A percentile compares a stretch with the other conserved stretches of the same genome.
Evolutionary conservation across 2,329 filamentous ascomycete species (phyloP).

Genomic region (Ceratocystis eucalypticola): DNA sequence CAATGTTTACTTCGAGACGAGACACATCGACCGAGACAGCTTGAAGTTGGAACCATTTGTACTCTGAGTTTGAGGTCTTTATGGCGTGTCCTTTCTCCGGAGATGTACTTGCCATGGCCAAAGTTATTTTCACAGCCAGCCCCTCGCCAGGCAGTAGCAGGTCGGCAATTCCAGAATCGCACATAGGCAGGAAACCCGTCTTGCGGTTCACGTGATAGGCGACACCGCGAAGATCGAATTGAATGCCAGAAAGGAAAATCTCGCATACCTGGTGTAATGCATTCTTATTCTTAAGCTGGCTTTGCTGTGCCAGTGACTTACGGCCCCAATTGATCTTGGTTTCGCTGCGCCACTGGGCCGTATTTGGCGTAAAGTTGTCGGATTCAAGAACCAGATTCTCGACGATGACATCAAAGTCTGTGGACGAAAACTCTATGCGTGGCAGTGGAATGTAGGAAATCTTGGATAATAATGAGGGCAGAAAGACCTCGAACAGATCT

Average conservation of each 20-base stretch:
- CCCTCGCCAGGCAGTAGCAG: constrained; percentile 77
- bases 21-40: constrained; percentile 75
- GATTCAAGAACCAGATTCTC: constrained; percentile 94
- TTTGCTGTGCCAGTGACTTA: constrained; percentile 69
- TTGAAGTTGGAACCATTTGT: constrained; percentile 82
- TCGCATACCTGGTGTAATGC: constrained; percentile 14
- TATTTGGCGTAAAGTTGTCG: constrained; percentile 91
- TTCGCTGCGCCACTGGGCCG: constrained; percentile 75
- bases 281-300: constrained; percentile 66
- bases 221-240: constrained; percentile 83
- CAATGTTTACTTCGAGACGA: constrained; percentile 73
- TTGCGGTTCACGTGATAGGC: constrained; percentile 94
- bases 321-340: constrained; percentile 94
- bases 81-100: constrained; percentile 47
- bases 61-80: not conserved
- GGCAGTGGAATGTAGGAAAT: constrained; percentile 84
- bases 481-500: constrained; percentile 73
- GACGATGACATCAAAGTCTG: constrained; percentile 70
- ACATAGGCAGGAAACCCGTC: constrained; percentile 77
- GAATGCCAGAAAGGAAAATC: constrained; percentile 73
- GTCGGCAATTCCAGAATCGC: constrained; percentile 77
- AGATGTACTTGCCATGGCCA: constrained; percentile 44
- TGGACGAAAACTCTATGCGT: constrained; percentile 82
- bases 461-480: constrained; percentile 71
- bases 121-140: constrained; percentile 51